Evolutionary conservation across 176 grass and related monocot genomes (phyloP), one percentile per base, ranked within the genome.

Genomic region (Triticum timopheevii): DNA sequence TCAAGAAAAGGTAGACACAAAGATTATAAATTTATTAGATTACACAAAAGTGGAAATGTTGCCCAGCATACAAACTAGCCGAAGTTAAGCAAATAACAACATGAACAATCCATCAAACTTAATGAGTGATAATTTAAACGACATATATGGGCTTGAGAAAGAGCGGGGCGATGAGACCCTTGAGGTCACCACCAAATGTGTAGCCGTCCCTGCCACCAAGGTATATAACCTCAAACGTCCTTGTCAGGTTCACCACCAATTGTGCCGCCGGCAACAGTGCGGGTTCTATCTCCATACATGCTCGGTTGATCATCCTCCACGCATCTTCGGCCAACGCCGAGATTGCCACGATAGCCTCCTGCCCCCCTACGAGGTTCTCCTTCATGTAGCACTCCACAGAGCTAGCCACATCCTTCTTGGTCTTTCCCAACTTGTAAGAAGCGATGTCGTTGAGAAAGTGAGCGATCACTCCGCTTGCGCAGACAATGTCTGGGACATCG

Each of bases 211-310:
- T 74, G 42, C 78, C 85, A 11, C 69, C 58, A 9, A 81, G 78
- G 59, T 87, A 87, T 27, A 81, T 75, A 10, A 81, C 58, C 78
- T 87, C 85, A 10, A 74, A 13, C 22, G 68, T 81, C 69, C 31
- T 81, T 3, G 85, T 81, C 2, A 87, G 85, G 58, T 75, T 87
- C 6, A 87, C 78, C 28, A 87, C 56, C 40, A 87, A 39, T 30
- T 52, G 69, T 30, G 69, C 69, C 0, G 69, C 69, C 2, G 78
- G 78, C 8, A 87, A 13, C 56, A 81, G 40, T 3, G 13, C 20
- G 0, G 13, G 10, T 5, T 75, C 38, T 17, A 86, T 54, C 78
- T 75, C 59, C 40, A 87, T 35, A 69, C 56, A 65, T 10, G 22
- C 61, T n/a, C 15, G 39, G 40, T 81, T 87, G 8, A 87, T 87